Evolutionary conservation across 1,284 basidiomycete genomes (phyloP), one percentile per base, ranked within the genome.

Genomic region (Ganoderma lingzhi): DNA sequence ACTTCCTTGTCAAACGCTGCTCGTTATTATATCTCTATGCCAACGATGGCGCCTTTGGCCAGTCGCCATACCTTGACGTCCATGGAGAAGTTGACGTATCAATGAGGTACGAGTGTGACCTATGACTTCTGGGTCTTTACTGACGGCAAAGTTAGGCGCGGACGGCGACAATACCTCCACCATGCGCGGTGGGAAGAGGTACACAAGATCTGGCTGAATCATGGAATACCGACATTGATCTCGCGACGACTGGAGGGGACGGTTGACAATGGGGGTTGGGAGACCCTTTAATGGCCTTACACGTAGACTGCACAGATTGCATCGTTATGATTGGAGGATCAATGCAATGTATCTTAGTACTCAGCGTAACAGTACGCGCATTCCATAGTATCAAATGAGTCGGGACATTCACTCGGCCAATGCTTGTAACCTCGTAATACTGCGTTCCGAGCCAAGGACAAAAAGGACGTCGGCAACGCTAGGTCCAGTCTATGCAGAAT

Each of bases 71-170:
- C 78, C 86, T 99, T 55, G 98, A 99, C 75, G 89, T 90, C 4
- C 97, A 99, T 73, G 98, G 98, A 0, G 97, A 99, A 79, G 88
- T 96, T 4, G 98, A 99, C 80, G 85, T 94, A 19, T 95, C 94
- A 0, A 94, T 98, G 90, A 90, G 96, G 94, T 96, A 80, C 41
- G 87, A 61, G 23, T 78, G 51, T 42, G 41, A 45, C 28, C n/a
- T 19, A 23, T 9, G 2, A 23, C 32, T 32, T 0, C 55, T 45
- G 41, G 41, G 19, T 51, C 48, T 62, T 70, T 9, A 73, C 62
- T 66, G 63, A 62, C 23, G 12, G 0, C 48, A 28, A 44, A 55
- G 51, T 51, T 78, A 93, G 94, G 79, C 90, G 95, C 30, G 95
- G 96, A 6, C 89, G 96, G 63, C 88, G 96, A 62, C 97, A 99